Evolutionary conservation across 2,329 filamentous ascomycete genomes (phyloP), one percentile per base, ranked within the genome.

Genomic region (Fusarium albosuccineum): DNA sequence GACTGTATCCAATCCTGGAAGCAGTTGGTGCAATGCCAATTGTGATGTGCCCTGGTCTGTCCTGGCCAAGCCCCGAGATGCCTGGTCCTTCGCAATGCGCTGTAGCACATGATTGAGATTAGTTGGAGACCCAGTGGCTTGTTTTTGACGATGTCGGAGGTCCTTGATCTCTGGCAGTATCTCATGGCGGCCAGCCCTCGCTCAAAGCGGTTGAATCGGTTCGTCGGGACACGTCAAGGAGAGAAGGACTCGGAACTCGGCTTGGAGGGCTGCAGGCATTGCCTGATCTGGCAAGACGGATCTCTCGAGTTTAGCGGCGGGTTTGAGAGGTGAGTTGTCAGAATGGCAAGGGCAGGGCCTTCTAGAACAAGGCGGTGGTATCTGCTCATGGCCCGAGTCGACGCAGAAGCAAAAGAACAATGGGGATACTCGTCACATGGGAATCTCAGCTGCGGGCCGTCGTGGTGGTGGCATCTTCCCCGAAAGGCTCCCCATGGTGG

Each of bases 401-500:
- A 37, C 44, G 37, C 29, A 53, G 33, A 9, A 57, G 14, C 36
- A 40, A 5, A 9, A n/a, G 29, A 48, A 46, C 22, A 34, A 46
- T 45, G 9, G 30, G 30, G 30, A 11, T 9, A 33, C 2, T 33
- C 30, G 11, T 33, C 30, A 33, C 30, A 33, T 33, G 30, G 30
- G 30, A 33, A 33, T 33, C 30, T 33, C 9, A 11, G 30, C 30
- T 33, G 30, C 30, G 30, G 30, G 30, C 30, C 30, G 30, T 33
- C 30, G 30, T 33, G 30, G 30, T 33, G 17, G 30, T 53, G 5
- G 50, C 42, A 40, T 42, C 41, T 58, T 48, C 51, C 36, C 30
- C 30, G 30, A 60, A 57, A 49, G 60, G 56, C 51, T 60, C 56
- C 49, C 41, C 48, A 66, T 54, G 9, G 59, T 66, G 60, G 63